Evolutionary conservation across 108 stramenopile species (phyloP), one percentile per base, ranked within the genome.

Genomic region (Cyclotella kingstonii): DNA sequence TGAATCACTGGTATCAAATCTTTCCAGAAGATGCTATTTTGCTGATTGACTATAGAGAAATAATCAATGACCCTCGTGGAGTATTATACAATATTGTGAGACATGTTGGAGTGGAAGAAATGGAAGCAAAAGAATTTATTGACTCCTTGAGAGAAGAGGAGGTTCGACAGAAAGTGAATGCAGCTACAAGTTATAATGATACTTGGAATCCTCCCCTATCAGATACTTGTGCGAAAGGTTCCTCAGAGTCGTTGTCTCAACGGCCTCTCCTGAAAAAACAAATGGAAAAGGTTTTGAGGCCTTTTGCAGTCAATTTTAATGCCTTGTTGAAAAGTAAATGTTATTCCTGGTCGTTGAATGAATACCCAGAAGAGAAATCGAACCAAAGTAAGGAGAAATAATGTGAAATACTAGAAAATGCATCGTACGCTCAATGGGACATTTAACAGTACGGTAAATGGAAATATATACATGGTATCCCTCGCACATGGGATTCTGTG

Each of bases 31-130:
- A 77, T n/a, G 49, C 56, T 2, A 60, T 83, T 36, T 34, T 83
- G 28, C 35, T 83, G 8, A 4, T 83, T 0, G 65, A 79, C 27
- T 81, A 80, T 34, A 27, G 50, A 53, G 68, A 77, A 8, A 77
- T 83, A 23, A 40, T 56, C 29, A n/a, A 23, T 0, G 36, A 76
- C 41, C 81, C 81, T 0, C 53, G 71, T 18, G 39, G 33, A 40
- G 40, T 80, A 1, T 36, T 83, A 40, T 39, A 12, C 9, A 50
- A 63, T 29, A 62, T 80, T 38, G 60, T 64, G 19, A 33, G 12
- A 29, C 78, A 79, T 48, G 54, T 79, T 53, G 81, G 81, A 4
- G 59, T 80, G 14, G 75, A 62, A 12, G 64, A 63, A 14, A 50
- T 48, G 4, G 60, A 68, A 15, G 74, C 68, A 26, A 61, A 48